Evolutionary conservation across 2,329 filamentous ascomycete species (phyloP).

Genomic region (Colletotrichum liriopes): DNA sequence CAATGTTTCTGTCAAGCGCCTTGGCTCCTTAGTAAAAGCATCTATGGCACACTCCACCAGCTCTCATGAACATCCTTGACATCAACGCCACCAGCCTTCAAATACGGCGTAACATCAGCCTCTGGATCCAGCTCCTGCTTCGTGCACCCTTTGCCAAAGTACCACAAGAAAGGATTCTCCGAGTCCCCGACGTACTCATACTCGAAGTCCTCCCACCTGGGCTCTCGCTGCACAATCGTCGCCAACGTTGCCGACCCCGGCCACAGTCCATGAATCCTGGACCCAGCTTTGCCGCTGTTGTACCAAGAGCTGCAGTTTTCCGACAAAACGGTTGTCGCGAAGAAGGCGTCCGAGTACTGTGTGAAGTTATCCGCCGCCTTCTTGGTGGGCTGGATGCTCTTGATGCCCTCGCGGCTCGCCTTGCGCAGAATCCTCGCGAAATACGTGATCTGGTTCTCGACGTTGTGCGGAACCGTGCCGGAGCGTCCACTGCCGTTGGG

Average conservation of each 20-base stretch:
- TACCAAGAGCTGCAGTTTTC: conserved; percentile 81
- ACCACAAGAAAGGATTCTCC: conserved; percentile 71
- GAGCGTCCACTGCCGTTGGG: conserved; percentile 72
- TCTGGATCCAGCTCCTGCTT: conserved; percentile 68
- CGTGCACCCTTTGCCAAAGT: conserved; percentile 79
- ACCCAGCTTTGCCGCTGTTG: conserved; percentile 75
- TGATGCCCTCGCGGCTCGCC: conserved; percentile 75
- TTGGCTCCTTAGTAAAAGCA: background rate
- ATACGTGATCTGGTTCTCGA: conserved; percentile 78
- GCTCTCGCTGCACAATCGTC: conserved; percentile 70
- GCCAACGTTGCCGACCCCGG: conserved; percentile 77
- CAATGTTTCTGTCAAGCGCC: no score
- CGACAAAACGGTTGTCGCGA: conserved; percentile 67
- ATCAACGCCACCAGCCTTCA: conserved; percentile 71
- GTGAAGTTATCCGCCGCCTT: conserved; percentile 76
- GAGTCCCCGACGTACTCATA: conserved; percentile 62
- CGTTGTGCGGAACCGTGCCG: conserved; percentile 77
- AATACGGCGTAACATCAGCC: conserved; percentile 76
- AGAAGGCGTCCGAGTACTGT: conserved; percentile 71
- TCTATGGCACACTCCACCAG: conserved; percentile 71
- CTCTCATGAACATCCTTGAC: conserved; percentile 76
- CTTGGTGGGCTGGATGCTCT: conserved; percentile 69
- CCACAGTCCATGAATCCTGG: conserved; percentile 78
- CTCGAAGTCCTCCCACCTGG: conserved; percentile 71
- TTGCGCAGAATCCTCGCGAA: conserved; percentile 79